Evolutionary conservation across 148 eudicot species (phyloP).

Genomic region (Bassia scoparia): DNA sequence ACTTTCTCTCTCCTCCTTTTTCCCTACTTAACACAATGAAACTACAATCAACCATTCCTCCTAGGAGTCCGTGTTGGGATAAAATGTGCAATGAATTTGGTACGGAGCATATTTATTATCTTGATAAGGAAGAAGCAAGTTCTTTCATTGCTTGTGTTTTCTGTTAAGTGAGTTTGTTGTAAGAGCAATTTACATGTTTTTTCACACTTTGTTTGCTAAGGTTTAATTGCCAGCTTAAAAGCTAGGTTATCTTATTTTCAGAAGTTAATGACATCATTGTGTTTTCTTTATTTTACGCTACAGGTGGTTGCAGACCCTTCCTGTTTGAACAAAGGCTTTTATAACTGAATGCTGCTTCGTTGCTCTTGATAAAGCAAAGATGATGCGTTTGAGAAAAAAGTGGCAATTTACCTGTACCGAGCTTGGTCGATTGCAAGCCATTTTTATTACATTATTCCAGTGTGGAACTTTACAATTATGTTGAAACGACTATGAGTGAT

Average conservation of each 20-base stretch:
- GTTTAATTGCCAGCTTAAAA: not conserved
- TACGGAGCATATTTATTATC: too few relatives aligned
- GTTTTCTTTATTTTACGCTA: conserved; percentile 15
- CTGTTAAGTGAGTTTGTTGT: not conserved
- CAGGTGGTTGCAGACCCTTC: conserved; percentile 98
- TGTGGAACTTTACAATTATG: conserved; percentile 95
- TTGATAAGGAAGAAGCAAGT: not conserved
- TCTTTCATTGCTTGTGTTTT: not conserved
- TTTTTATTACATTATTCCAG: conserved; percentile 95
- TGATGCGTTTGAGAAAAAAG: conserved; percentile 99
- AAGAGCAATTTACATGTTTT: not conserved
- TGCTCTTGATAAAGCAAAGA: conserved; percentile 94
- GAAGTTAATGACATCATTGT: conserved; percentile 10
- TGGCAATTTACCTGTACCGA: conserved; percentile 96
- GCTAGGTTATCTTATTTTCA: not conserved
- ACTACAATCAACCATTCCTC: too few relatives aligned
- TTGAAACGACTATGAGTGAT: conserved; percentile 92
- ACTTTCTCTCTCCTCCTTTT: too few relatives aligned
- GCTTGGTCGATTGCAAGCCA: conserved; percentile 99
- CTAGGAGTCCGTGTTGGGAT: too few relatives aligned
- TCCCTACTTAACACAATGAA: too few relatives aligned
- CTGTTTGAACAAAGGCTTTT: conserved; percentile 85
- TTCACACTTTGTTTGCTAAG: not conserved
- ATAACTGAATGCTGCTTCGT: conserved; percentile 96
- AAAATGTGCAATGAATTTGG: too few relatives aligned